A percentile compares a stretch with the other conserved stretches of the same genome.
Evolutionary conservation across 1,284 basidiomycete species (phyloP).

Genomic region (Inonotus obliquus): DNA sequence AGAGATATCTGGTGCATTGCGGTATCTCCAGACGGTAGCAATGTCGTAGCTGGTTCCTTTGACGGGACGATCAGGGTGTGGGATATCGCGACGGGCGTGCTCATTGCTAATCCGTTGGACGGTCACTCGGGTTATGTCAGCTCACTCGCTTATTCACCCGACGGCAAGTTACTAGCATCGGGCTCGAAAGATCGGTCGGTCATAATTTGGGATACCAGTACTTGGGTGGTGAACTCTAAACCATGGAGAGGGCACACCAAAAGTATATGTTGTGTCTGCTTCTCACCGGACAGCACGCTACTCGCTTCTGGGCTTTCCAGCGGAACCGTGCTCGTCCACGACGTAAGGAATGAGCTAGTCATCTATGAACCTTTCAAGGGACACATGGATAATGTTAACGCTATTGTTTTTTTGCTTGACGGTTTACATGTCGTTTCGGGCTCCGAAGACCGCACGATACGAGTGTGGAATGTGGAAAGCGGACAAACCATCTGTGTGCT

Average conservation of each 20-base stretch:
- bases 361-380: not conserved
- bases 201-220: not conserved
- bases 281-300: not conserved
- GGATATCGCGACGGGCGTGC: not conserved
- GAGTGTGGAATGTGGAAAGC: slow-evolving; percentile 70
- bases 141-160: not conserved
- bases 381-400: not conserved
- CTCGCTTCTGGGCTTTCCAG: not conserved
- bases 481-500: not conserved
- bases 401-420: slow-evolving; percentile 13
- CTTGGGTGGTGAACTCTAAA: not conserved
- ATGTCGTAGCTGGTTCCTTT: not conserved
- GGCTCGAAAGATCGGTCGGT: not conserved
- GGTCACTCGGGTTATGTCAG: not conserved
- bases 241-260: not conserved
- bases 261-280: not conserved
- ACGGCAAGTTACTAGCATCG: not conserved
- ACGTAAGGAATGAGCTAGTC: not conserved
- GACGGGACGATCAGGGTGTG: not conserved
- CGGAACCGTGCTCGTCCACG: not conserved
- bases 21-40: not conserved
- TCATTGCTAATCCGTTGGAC: not conserved
- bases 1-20: slow-evolving; percentile 19
- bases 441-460: slow-evolving; percentile 98
- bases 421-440: slow-evolving; percentile 56